Evolutionary conservation across 176 grass and related monocot species (phyloP), one percentile per base, ranked within the genome.

Genomic region (Oryza rufipogon): DNA sequence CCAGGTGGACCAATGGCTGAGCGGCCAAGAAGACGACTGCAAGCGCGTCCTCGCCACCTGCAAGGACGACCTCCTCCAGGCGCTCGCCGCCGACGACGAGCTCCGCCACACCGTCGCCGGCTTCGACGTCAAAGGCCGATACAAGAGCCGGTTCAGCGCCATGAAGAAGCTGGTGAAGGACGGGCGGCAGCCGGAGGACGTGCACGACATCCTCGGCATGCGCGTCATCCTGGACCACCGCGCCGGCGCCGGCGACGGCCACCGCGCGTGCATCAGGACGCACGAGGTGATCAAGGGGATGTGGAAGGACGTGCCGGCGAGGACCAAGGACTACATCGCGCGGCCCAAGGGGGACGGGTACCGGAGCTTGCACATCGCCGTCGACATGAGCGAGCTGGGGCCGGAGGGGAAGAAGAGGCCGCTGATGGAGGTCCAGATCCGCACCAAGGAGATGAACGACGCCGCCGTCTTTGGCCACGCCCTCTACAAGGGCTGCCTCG

Each of bases 161-260:
- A 98, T 95, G 96, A 98, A 98, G 83, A 98, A 98, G 81, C 56
- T 98, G 66, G 71, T 98, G 49, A 98, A 92, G 81, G 91, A 98
- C 83, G 96, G 96, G 0, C 79, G 92, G 15, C 90, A 81, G 41
- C 92, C 89, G 42, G 87, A 95, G 90, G 87, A 95, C 76, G 87
- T 98, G 47, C 91, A 95, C 36, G 96, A 98, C 68, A 92, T 98
- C 34, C 78, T 98, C 78, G 96, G 92, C 74, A 74, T 98, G 72
- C 80, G 96, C 75, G 83, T 98, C 14, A 93, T 98, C 63, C 87
- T 98, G 66, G 80, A 93, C 48, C 80, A 73, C 26, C 84, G 66
- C 70, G 73, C 58, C 49, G 82, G 83, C 39, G 33, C 0, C 33
- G 56, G 15, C 26, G 78, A 85, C 9, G 92, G 81, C 4, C 17